Evolutionary conservation across 2,329 filamentous ascomycete species (phyloP), one percentile per base, ranked within the genome.

Genomic region (Exophiala spinifera): DNA sequence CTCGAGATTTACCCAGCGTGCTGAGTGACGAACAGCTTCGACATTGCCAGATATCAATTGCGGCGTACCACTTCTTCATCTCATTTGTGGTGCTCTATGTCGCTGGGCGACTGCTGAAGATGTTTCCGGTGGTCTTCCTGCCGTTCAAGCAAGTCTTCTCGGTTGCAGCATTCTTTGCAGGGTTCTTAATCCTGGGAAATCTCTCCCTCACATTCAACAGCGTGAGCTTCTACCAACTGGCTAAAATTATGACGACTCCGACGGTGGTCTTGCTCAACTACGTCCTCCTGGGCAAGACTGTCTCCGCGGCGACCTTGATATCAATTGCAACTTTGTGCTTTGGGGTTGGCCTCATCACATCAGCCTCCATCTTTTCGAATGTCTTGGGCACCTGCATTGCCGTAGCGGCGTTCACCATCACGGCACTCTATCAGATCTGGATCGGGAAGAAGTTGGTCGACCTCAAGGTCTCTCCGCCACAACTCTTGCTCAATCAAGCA

Each of bases 311-410:
- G 13, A 8, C 36, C 7, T 25, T 53, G 23, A 3, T 43, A 21
- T 43, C 50, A 14, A 45, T 53, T 11, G 19, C 46, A 19, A 34
- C 46, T n/a, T 39, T 43, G 13, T 88, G 84, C 62, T 34, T 79
- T 1, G 85, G 85, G 34, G 84, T 88, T 3, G 70, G 39, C 70
- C 80, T 53, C 64, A 80, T 80, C 68, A 79, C 78, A 0, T 20
- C 36, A 14, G 43, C 42, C 13, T 28, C 31, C 13, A 31, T 47
- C 23, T 25, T 28, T 21, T 46, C 50, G 11, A 56, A 56, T 21
- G 15, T 43, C 14, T 31, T 23, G 14, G 53, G 53, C 20, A 46
- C 48, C 1, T 14, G 46, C 14, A 36, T 56, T 20, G 53, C 53
- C 36, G 23, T 56, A 11, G 53, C 53, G 3, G 53, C 53, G 10